Percentiles rank a stretch among this genome's conserved stretches.
phyloP scores from a whole-genome alignment of 225 moss, liverwort and hornwort species.

The Sphagnum tenellum region DNA sequence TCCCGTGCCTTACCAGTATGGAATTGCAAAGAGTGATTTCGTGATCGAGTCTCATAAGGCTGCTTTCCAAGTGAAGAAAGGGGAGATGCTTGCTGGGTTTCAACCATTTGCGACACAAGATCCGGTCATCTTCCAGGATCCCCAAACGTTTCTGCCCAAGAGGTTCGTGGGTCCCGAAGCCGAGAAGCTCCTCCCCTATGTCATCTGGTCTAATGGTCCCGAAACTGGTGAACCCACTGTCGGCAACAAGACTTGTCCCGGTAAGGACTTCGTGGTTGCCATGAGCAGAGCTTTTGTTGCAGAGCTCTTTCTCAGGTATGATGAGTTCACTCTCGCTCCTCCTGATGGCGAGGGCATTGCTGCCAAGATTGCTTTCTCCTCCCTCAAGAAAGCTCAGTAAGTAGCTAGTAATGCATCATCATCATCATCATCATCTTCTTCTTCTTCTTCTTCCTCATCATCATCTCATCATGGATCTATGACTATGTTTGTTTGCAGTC shows the following conservation, averaged over 20 bases:
- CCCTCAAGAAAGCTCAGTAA: no score
- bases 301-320: constrained; percentile 43
- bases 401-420: no score
- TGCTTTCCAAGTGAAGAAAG: constrained; percentile 42
- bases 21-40: no score
- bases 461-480: no score
- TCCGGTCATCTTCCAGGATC: constrained; percentile 39
- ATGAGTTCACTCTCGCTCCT: neutral
- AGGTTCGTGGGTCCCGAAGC: constrained; percentile 63
- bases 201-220: constrained; percentile 74
- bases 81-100: constrained; percentile 54
- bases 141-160: constrained; percentile 26
- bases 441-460: no score
- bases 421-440: no score
- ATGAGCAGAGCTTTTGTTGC: constrained; percentile 30
- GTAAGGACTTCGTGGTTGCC: constrained; percentile 45
- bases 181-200: constrained; percentile 41
- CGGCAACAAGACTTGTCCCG: constrained; percentile 62
- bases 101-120: constrained; percentile 43
- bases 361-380: no score
- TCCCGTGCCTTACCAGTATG: no score
- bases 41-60: no score
- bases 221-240: constrained; percentile 28
- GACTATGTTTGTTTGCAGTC: no score
- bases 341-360: no score